A percentile compares a stretch with the other conserved stretches of the same genome.
These are phyloP conservation scores for Hordeum marinum DNA, from an alignment of 176 grass and related monocot species.

Conservation along the genomic window DNA sequence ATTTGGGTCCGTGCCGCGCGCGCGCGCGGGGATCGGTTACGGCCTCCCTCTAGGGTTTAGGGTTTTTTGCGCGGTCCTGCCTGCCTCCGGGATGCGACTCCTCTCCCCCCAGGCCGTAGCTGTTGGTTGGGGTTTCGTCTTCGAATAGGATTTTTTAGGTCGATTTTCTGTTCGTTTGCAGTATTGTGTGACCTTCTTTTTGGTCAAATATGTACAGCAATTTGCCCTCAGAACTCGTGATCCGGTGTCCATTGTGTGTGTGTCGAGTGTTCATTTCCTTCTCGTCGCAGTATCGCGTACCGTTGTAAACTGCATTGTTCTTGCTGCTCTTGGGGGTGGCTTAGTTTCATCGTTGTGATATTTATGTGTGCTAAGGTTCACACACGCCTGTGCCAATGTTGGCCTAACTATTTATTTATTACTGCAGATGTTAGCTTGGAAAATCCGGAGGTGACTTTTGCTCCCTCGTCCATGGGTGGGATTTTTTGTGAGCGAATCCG, in stretches of 20 bases:
- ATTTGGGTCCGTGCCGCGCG: neutral
- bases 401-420: neutral
- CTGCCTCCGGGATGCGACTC: too few species aligned
- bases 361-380: neutral
- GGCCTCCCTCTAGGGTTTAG: slow-evolving; percentile 31
- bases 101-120: neutral
- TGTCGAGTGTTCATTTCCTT: neutral
- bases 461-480: slow-evolving; percentile 31
- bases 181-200: neutral
- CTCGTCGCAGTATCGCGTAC: neutral
- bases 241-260: neutral
- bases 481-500: slow-evolving; percentile 62
- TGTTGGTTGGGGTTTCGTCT: neutral
- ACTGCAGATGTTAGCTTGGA: slow-evolving; percentile 62
- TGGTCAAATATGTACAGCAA: neutral
- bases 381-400: neutral
- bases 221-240: neutral
- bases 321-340: neutral
- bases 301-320: neutral
- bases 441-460: slow-evolving; percentile 55
- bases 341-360: neutral
- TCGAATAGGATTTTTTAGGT: neutral
- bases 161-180: neutral
- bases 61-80: slow-evolving; percentile 4
- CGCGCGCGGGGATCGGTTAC: slow-evolving; percentile 1